Evolutionary conservation across 2,329 filamentous ascomycete genomes (phyloP).

Genomic region (Ophiostoma populinum): DNA sequence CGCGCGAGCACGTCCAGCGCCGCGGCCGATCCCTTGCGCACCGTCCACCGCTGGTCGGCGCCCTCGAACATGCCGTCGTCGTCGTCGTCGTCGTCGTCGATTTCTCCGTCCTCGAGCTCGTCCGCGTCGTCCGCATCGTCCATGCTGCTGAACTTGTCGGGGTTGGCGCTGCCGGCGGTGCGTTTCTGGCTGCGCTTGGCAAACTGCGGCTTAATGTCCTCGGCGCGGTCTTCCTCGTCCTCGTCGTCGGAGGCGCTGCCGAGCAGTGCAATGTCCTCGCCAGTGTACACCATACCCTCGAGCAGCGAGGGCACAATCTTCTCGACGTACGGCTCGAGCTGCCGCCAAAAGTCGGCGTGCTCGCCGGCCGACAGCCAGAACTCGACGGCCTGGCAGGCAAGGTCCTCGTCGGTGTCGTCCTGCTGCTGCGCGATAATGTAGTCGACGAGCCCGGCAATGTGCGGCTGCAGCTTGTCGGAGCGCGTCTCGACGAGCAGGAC

Average conservation of each 20-base stretch:
- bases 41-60: conserved; percentile 84
- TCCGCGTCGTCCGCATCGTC: conserved; percentile 48
- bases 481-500: conserved; percentile 81
- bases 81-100: conserved; percentile 66
- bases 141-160: conserved; percentile 37
- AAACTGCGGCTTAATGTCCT: conserved; percentile 88
- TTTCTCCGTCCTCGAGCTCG: conserved; percentile 36
- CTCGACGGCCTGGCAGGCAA: conserved; percentile 87
- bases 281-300: conserved; percentile 89
- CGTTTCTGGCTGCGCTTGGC: conserved; percentile 51
- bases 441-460: conserved; percentile 74
- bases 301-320: conserved; percentile 83
- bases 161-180: conserved; percentile 30
- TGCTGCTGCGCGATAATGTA: conserved; percentile 87
- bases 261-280: conserved; percentile 76
- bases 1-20: conserved; percentile 86
- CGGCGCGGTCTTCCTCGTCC: conserved; percentile 70
- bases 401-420: conserved; percentile 67
- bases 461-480: conserved; percentile 77
- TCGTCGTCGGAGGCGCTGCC: conserved; percentile 79
- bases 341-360: conserved; percentile 60
- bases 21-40: conserved; percentile 92
- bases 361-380: conserved; percentile 95
- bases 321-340: conserved; percentile 58
- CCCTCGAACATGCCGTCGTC: conserved; percentile 61